A percentile compares a stretch with the other conserved stretches of the same genome.
Evolutionary conservation across 768 basidiomycete genomes (phyloP).

Genomic region (Auriscalpium orientale): DNA sequence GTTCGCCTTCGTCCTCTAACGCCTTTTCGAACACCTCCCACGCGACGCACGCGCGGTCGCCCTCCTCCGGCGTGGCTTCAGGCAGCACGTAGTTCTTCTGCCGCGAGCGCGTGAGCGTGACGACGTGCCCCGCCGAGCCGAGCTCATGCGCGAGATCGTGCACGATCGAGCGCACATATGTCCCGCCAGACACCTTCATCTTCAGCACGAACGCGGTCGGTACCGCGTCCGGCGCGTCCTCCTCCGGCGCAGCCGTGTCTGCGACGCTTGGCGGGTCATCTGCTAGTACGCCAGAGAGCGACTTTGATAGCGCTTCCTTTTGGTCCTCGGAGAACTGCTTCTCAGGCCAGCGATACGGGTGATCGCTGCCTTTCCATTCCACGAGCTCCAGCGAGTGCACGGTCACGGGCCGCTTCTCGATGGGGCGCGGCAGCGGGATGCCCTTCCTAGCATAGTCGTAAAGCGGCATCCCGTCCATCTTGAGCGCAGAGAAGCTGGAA

Average conservation of each 20-base stretch:
- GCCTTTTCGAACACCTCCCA: conserved; percentile 72
- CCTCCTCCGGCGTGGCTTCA: conserved; percentile 28
- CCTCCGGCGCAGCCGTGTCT: conserved; percentile 23
- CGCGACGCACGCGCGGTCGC: conserved; percentile 57
- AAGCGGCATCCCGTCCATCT: conserved; percentile 94
- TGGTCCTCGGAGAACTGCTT: conserved; percentile 62
- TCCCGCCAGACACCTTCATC: conserved; percentile 94
- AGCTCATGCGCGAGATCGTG: conserved; percentile 85
- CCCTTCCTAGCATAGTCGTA: conserved; percentile 94
- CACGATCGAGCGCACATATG: conserved; percentile 92
- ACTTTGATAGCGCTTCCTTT: conserved; percentile 57
- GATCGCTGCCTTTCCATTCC: conserved; percentile 72
- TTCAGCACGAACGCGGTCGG: conserved; percentile 80
- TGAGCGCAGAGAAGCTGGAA: conserved; percentile 88
- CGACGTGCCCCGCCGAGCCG: conserved; percentile 88
- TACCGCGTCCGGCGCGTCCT: conserved; percentile 23
- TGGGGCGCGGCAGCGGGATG: conserved; percentile 89
- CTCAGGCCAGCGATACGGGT: conserved; percentile 69
- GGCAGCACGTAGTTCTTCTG: conserved; percentile 74
- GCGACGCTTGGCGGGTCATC: conserved; percentile 32
- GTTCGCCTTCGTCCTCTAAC: conserved; percentile 40
- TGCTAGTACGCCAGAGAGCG: conserved; percentile 42
- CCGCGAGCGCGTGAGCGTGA: conserved; percentile 79
- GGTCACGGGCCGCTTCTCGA: conserved; percentile 76
- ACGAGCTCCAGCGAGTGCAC: conserved; percentile 75